phyloP scores from a whole-genome alignment of 441 rosid species.

The Syzygium syzygioides region DNA sequence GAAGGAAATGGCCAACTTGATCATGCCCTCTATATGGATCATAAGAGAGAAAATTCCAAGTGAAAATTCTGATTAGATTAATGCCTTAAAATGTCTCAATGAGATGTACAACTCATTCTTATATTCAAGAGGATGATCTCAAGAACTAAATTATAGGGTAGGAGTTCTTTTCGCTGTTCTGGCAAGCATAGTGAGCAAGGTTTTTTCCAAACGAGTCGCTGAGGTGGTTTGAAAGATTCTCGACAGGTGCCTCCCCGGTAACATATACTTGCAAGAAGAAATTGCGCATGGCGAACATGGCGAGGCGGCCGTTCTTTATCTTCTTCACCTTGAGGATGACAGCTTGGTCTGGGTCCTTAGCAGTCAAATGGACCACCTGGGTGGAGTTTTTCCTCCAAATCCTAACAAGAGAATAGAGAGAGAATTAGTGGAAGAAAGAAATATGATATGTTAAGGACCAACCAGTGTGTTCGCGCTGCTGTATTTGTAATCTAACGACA shows the following conservation, averaged over 20 bases:
- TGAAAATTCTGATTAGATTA: background rate
- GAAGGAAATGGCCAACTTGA: background rate
- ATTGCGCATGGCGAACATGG: slow-evolving; percentile 50
- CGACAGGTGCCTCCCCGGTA: slow-evolving; percentile 91
- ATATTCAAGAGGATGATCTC: background rate
- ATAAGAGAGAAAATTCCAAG: background rate
- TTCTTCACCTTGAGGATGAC: slow-evolving; percentile 91
- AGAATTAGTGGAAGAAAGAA: background rate
- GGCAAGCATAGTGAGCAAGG: slow-evolving; percentile 70
- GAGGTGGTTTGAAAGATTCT: slow-evolving; percentile 85
- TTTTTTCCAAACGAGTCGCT: slow-evolving; percentile 96
- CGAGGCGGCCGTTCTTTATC: slow-evolving; percentile 90
- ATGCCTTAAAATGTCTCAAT: background rate
- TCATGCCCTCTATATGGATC: background rate
- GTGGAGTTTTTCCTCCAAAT: slow-evolving; percentile 90
- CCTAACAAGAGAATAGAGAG: slow-evolving; percentile 24
- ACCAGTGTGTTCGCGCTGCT: background rate
- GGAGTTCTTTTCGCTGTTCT: slow-evolving; percentile 81
- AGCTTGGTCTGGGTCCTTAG: slow-evolving; percentile 82
- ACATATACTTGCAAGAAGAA: slow-evolving; percentile 87
- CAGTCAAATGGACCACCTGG: slow-evolving; percentile 98
- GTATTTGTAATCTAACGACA: background rate
- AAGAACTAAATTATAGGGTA: slow-evolving; percentile 40
- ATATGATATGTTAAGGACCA: background rate
- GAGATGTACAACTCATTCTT: background rate